Conservation (phyloP, 2,329 filamentous ascomycete species). For the Tolypocladium inflatum region DNA sequence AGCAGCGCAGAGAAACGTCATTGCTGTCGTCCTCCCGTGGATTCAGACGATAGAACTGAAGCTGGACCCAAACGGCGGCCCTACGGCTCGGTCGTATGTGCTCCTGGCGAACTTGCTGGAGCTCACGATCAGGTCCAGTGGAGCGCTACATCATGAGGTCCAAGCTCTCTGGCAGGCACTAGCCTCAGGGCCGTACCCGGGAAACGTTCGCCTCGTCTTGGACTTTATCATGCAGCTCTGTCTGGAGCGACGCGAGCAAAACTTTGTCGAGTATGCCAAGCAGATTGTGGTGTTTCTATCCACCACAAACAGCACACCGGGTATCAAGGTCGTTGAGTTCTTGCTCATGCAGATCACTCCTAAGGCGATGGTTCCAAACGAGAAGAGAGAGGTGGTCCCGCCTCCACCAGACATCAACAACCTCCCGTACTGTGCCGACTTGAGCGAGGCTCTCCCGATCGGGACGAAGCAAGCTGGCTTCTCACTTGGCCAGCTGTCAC, state of each 20-base stretch:
- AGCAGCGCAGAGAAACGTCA: slow-evolving; percentile 82
- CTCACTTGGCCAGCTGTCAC: slow-evolving; percentile 82
- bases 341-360: slow-evolving; percentile 83
- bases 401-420: slow-evolving; percentile 63
- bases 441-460: slow-evolving; percentile 68
- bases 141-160: slow-evolving; percentile 86
- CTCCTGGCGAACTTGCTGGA: slow-evolving; percentile 90
- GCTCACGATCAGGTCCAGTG: slow-evolving; percentile 88
- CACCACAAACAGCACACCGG: slow-evolving; percentile 62
- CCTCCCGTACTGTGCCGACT: slow-evolving; percentile 83
- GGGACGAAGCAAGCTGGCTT: slow-evolving; percentile 90
- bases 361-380: slow-evolving; percentile 91
- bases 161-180: slow-evolving; percentile 96
- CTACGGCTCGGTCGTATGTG: slow-evolving; percentile 88
- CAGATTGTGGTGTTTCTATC: slow-evolving; percentile 96
- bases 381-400: slow-evolving; percentile 61
- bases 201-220: slow-evolving; percentile 87
- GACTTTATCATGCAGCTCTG: slow-evolving; percentile 96
- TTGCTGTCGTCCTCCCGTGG: slow-evolving; percentile 92
- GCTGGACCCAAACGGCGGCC: slow-evolving; percentile 82
- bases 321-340: slow-evolving; percentile 89
- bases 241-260: slow-evolving; percentile 88
- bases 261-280: slow-evolving; percentile 96
- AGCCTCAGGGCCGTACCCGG: slow-evolving; percentile 82
- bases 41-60: slow-evolving; percentile 90